Percentiles rank a stretch among this genome's conserved stretches.
phyloP scores from a whole-genome alignment of 1,284 basidiomycete species.

The Volvariella volvacea region DNA sequence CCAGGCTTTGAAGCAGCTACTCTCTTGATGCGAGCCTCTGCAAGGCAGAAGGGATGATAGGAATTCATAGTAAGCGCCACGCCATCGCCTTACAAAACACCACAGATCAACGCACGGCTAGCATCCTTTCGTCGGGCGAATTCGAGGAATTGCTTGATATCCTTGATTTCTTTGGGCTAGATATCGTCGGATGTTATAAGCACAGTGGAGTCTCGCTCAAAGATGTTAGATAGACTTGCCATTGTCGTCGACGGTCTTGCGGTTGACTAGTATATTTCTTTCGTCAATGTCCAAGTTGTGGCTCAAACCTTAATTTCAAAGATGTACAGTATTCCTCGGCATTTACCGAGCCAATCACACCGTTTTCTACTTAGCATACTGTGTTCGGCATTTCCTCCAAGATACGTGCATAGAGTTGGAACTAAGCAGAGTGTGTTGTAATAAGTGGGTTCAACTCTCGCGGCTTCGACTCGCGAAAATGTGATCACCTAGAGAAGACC shows the following conservation, averaged over 20 bases:
- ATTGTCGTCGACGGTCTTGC: slow-evolving; percentile 27
- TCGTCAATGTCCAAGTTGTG: slow-evolving; percentile 13
- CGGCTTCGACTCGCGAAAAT: too few relatives aligned
- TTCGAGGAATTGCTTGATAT: slow-evolving; percentile 99
- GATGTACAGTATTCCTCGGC: slow-evolving; percentile 16
- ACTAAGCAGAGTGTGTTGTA: too few relatives aligned
- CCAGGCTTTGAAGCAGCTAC: slow-evolving; percentile 63
- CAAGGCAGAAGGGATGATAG: slow-evolving; percentile 7
- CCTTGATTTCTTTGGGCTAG: slow-evolving; percentile 95
- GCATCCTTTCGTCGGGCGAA: slow-evolving; percentile 90
- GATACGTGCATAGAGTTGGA: too few relatives aligned
- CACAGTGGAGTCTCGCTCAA: background rate
- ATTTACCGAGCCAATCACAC: slow-evolving; percentile 9
- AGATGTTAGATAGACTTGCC: slow-evolving; percentile 18
- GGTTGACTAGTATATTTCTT: slow-evolving; percentile 16
- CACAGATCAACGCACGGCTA: slow-evolving; percentile 42
- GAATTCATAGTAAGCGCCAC: slow-evolving; percentile 1
- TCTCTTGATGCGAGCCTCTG: slow-evolving; percentile 97
- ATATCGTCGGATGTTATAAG: slow-evolving; percentile 4
- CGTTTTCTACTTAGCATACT: too few relatives aligned
- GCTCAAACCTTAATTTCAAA: slow-evolving; percentile 20
- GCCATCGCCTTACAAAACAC: background rate
- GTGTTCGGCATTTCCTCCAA: too few relatives aligned
- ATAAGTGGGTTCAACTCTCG: too few relatives aligned
- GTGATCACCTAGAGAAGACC: too few relatives aligned